These are phyloP conservation scores for Fragilariopsis cylindrus DNA, from an alignment of 108 stramenopile species.

Conservation along the genomic window DNA sequence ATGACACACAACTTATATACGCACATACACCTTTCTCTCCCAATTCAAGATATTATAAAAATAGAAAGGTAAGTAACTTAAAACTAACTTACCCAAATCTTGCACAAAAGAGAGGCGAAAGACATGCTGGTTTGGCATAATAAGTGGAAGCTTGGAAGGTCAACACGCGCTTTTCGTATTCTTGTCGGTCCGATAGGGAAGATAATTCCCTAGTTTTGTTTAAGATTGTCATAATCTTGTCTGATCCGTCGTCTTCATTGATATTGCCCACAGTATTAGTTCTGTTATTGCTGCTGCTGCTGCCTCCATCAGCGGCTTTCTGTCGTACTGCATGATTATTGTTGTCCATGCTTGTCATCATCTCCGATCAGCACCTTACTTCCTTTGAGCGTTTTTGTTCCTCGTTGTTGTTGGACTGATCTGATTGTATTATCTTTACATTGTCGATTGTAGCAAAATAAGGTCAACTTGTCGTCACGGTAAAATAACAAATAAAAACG, in stretches of 20 bases:
- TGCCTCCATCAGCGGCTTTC: background rate
- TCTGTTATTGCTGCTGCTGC: background rate
- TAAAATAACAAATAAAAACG: no score
- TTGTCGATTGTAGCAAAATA: no score
- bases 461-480: no score
- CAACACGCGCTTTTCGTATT: constrained; percentile 46
- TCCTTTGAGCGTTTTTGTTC: no score
- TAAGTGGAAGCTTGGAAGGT: constrained; percentile 53
- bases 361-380: no score
- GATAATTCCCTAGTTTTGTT: background rate
- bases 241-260: background rate
- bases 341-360: no score
- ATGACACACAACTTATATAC: background rate
- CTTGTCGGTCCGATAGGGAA: background rate
- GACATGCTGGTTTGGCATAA: constrained; percentile 59
- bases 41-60: background rate
- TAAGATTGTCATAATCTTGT: constrained; percentile 10
- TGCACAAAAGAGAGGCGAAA: constrained; percentile 68
- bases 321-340: no score
- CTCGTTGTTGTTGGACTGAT: no score
- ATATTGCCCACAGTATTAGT: background rate
- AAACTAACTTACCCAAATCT: constrained; percentile 60
- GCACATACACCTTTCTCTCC: constrained; percentile 2
- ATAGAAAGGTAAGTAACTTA: background rate
- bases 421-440: no score